Evolutionary conservation across 164 flowering plant species (phyloP).

Genomic region (Malania oleifera): DNA sequence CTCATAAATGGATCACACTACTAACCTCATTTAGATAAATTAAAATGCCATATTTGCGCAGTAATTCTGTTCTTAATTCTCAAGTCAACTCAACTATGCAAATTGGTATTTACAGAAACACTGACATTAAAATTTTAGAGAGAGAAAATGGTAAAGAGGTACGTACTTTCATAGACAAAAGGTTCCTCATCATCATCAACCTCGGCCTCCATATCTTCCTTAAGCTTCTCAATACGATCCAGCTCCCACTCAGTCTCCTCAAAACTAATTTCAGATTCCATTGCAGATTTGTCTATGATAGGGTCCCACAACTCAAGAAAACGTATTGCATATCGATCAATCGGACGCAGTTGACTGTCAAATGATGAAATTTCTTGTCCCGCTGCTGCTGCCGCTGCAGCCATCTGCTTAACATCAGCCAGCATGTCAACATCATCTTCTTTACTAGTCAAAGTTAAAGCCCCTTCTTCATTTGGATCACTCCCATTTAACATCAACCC

Average conservation of each 20-base stretch:
- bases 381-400: slow-evolving; percentile 93
- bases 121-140: too few species aligned
- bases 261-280: slow-evolving; percentile 54
- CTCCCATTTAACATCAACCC: slow-evolving; percentile 19
- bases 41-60: neutral
- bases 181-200: slow-evolving; percentile 98
- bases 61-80: neutral
- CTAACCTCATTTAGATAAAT: too few species aligned
- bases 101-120: too few species aligned
- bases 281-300: slow-evolving; percentile 62
- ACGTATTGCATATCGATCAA: slow-evolving; percentile 90
- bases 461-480: slow-evolving; percentile 48
- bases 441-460: slow-evolving; percentile 37
- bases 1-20: too few species aligned
- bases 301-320: slow-evolving; percentile 96
- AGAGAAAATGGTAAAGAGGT: neutral
- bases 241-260: slow-evolving; percentile 96
- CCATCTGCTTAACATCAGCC: slow-evolving; percentile 94
- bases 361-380: slow-evolving; percentile 80
- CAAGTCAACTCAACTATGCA: neutral
- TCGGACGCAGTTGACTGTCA: slow-evolving; percentile 88
- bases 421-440: slow-evolving; percentile 90
- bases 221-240: slow-evolving; percentile 86
- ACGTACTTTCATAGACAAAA: slow-evolving; percentile 87
- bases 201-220: slow-evolving; percentile 98